These are phyloP conservation scores for Aspergillus haitiensis DNA, from an alignment of 495 filamentous ascomycete genomes.

Conservation along the genomic window DNA sequence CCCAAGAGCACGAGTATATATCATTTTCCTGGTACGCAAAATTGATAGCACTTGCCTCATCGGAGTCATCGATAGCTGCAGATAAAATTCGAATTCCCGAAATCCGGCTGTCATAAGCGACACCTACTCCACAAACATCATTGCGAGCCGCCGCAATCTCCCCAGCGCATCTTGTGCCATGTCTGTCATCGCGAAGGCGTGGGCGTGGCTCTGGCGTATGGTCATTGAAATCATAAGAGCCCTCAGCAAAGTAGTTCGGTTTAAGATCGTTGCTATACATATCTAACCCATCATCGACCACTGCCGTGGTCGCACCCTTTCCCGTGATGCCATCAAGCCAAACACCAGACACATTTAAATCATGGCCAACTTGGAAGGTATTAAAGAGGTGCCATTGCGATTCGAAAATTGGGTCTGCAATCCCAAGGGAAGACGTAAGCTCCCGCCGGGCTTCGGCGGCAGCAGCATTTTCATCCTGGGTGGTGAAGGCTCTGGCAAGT, in stretches of 20 bases:
- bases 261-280: slow-evolving; percentile 96
- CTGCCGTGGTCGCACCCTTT: slow-evolving; percentile 81
- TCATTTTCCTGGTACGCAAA: slow-evolving; percentile 88
- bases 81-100: slow-evolving; percentile 89
- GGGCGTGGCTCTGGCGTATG: slow-evolving; percentile 74
- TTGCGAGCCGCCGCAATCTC: slow-evolving; percentile 91
- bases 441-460: slow-evolving; percentile 58
- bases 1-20: slow-evolving; percentile 99
- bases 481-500: slow-evolving; percentile 10
- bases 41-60: slow-evolving; percentile 90
- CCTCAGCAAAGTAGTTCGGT: slow-evolving; percentile 85
- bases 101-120: slow-evolving; percentile 89
- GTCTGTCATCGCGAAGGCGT: slow-evolving; percentile 73
- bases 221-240: slow-evolving; percentile 96
- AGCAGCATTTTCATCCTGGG: slow-evolving; percentile 39
- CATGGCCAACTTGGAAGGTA: slow-evolving; percentile 74
- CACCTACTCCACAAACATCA: slow-evolving; percentile 90
- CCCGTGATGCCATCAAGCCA: slow-evolving; percentile 95
- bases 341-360: slow-evolving; percentile 89
- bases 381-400: slow-evolving; percentile 98
- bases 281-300: slow-evolving; percentile 94
- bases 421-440: slow-evolving; percentile 63
- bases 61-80: slow-evolving; percentile 83
- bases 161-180: slow-evolving; percentile 92
- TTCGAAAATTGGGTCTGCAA: slow-evolving; percentile 84